A percentile compares a stretch with the other conserved stretches of the same genome.
Conservation (phyloP, 2,329 filamentous ascomycete species). For the Aurifilum marmelostoma region DNA sequence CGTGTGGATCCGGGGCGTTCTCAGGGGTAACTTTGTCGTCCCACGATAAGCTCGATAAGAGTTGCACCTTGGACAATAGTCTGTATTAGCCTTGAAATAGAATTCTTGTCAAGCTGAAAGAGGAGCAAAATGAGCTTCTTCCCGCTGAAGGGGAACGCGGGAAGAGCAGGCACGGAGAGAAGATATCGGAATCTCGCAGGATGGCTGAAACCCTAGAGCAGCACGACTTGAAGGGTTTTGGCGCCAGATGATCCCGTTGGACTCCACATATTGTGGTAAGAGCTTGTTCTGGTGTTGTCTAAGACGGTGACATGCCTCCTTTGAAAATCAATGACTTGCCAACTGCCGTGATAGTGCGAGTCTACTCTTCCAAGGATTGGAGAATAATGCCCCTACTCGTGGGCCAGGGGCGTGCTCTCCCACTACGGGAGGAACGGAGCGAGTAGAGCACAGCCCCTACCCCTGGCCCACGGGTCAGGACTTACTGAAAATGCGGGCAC, state of each 20-base stretch:
- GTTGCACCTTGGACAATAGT: neutral
- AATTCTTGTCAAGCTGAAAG: neutral
- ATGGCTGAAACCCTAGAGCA: neutral
- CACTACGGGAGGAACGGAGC: no score
- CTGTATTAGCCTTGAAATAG: neutral
- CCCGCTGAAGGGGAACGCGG: neutral
- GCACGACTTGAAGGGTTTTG: neutral
- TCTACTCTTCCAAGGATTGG: neutral
- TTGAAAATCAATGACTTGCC: neutral
- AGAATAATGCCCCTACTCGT: no score
- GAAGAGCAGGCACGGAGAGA: neutral
- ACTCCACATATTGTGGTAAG: neutral
- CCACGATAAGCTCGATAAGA: slow-evolving; percentile 17
- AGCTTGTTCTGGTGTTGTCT: neutral
- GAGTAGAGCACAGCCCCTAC: no score
- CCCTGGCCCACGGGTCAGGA: no score
- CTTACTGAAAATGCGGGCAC: no score
- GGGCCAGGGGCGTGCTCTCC: no score
- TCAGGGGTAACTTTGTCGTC: slow-evolving; percentile 22
- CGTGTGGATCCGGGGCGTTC: slow-evolving; percentile 19
- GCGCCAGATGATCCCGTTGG: neutral
- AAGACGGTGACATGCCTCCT: neutral
- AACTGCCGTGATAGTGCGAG: neutral
- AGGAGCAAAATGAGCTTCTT: neutral
- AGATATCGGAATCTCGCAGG: neutral